Percentiles rank a stretch among this genome's conserved stretches.
Conservation (phyloP, 1,284 basidiomycete species). For the Microbotryum saponariae region DNA sequence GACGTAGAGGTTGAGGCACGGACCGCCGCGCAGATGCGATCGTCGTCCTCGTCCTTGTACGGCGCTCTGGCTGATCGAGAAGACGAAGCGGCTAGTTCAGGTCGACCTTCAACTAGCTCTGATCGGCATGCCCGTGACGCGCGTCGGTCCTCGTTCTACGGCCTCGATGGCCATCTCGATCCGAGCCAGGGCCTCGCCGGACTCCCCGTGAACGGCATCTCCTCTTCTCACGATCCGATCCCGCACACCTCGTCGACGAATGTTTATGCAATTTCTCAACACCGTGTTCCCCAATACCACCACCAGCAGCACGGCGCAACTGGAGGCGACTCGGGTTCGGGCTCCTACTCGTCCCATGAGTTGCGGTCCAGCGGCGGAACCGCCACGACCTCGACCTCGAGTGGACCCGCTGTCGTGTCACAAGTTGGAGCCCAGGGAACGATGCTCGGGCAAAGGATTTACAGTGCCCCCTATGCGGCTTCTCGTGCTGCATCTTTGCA, state of each 20-base stretch:
- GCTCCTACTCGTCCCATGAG: conserved; percentile 21
- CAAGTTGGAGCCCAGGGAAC: no score
- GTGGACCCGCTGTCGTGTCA: no score
- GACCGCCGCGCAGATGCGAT: no score
- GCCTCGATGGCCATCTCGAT: conserved; percentile 15
- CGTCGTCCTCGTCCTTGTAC: no score
- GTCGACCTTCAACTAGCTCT: no score
- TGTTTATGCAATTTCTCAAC: not conserved
- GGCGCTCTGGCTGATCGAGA: no score
- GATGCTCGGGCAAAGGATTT: no score
- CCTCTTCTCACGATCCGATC: not conserved
- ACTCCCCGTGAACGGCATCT: not conserved
- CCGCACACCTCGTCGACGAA: not conserved
- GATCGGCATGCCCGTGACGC: not conserved
- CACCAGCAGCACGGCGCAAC: not conserved
- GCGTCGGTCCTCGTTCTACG: conserved; percentile 21
- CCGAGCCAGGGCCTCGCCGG: not conserved
- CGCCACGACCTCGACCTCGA: conserved; percentile 1
- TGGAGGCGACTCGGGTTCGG: conserved; percentile 18
- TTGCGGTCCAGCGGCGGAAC: conserved; percentile 11
- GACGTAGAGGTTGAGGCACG: no score
- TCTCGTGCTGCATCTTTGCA: conserved; percentile 22
- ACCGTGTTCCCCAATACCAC: not conserved
- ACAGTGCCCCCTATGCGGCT: conserved; percentile 14
- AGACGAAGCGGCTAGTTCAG: no score